Percentiles rank a stretch among this genome's conserved stretches.
Conservation (phyloP, 441 rosid genomes). For the Populus trichocarpa region DNA sequence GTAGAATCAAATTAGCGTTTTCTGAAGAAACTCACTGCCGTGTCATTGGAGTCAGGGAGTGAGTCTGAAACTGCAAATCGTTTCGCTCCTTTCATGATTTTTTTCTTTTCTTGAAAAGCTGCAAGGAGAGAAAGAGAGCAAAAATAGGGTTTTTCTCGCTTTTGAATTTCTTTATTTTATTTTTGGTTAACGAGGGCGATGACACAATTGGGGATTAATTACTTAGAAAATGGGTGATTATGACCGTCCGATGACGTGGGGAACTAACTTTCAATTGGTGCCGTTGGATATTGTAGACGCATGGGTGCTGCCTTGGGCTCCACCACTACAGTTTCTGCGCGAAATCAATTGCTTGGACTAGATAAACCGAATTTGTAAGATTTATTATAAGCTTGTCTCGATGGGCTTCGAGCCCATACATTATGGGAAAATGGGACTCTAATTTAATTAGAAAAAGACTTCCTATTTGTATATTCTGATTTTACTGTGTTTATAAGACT, state of each 20-base stretch:
- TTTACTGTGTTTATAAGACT: no score
- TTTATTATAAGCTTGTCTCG: no score
- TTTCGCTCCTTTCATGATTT: conserved; percentile 65
- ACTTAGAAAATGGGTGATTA: not conserved
- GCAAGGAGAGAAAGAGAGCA: not conserved
- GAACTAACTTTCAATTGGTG: conserved; percentile 32
- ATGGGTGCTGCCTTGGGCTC: conserved; percentile 13
- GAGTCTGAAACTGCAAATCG: conserved; percentile 56
- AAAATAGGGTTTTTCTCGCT: conserved; percentile 3
- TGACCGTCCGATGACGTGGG: conserved; percentile 48
- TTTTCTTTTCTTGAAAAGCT: conserved; percentile 3
- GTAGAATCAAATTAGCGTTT: conserved; percentile 22
- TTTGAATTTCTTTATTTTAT: not conserved
- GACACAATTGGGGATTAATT: not conserved
- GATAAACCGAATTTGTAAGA: not conserved
- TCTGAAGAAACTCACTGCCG: conserved; percentile 47
- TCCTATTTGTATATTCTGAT: no score
- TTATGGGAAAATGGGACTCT: no score
- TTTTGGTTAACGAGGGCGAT: not conserved
- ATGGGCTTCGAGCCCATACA: no score
- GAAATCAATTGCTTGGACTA: not conserved
- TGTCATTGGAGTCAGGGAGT: conserved; percentile 42
- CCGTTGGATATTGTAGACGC: conserved; percentile 22
- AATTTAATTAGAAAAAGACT: no score
- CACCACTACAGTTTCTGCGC: not conserved